Evolutionary conservation across 1,139 yeast genomes (phyloP).

Genomic region (Debaryomyces subglobosus): DNA sequence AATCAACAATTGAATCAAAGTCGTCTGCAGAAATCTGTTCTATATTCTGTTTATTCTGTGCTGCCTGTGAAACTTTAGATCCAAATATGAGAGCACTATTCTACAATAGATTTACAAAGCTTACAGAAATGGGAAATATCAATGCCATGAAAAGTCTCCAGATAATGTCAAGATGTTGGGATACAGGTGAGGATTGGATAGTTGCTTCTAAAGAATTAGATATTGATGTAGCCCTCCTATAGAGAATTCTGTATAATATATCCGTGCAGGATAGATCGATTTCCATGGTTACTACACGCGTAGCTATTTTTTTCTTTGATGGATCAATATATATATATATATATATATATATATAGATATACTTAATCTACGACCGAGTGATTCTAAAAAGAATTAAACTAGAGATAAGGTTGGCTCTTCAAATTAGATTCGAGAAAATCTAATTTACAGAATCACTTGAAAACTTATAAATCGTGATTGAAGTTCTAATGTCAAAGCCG

Average conservation of each 20-base stretch:
- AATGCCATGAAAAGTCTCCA: slow-evolving; percentile 52
- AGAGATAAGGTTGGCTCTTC: neutral
- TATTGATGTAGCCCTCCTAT: slow-evolving; percentile 52
- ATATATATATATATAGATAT: too few species aligned
- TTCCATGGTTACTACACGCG: slow-evolving; percentile 7
- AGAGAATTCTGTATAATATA: slow-evolving; percentile 9
- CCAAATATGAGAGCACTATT: slow-evolving; percentile 36
- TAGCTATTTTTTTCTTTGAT: slow-evolving; percentile 2
- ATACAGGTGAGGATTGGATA: slow-evolving; percentile 59
- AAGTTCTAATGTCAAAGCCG: slow-evolving; percentile 3
- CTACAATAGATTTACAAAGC: slow-evolving; percentile 36
- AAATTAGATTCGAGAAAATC: neutral
- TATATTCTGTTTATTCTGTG: slow-evolving; percentile 57
- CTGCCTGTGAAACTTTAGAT: slow-evolving; percentile 60
- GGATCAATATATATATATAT: neutral
- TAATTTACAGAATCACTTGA: neutral
- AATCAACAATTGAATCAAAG: slow-evolving; percentile 40
- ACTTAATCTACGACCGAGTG: neutral
- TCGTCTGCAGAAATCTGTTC: slow-evolving; percentile 60
- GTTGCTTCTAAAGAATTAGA: slow-evolving; percentile 48
- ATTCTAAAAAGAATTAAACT: neutral
- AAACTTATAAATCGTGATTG: neutral
- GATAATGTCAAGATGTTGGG: slow-evolving; percentile 61
- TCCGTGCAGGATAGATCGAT: slow-evolving; percentile 1
- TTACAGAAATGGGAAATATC: slow-evolving; percentile 49